Conservation (phyloP, 148 eudicot genomes). For the Chenopodium formosanum region DNA sequence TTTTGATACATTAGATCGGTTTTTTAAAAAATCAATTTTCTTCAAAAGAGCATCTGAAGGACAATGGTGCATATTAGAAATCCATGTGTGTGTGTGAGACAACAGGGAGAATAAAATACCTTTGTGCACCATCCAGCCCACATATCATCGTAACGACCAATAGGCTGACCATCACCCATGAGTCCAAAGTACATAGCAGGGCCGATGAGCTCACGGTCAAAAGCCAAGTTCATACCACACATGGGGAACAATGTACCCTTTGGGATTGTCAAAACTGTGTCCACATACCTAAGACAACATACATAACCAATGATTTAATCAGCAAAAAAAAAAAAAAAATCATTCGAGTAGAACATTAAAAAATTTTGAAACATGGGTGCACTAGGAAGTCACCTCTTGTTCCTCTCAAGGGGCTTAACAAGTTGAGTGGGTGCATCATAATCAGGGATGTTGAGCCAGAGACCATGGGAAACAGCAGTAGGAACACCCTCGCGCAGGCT, state of each 20-base stretch:
- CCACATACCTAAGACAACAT: constrained; percentile 45
- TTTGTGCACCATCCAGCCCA: constrained; percentile 73
- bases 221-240: constrained; percentile 72
- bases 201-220: constrained; percentile 62
- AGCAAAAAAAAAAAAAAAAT: too few relatives aligned
- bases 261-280: constrained; percentile 60
- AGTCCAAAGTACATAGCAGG: constrained; percentile 76
- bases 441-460: constrained; percentile 73
- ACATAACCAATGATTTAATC: not conserved
- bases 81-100: too few relatives aligned
- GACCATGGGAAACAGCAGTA: constrained; percentile 63
- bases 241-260: constrained; percentile 64
- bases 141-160: constrained; percentile 72
- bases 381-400: constrained; percentile 36
- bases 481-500: constrained; percentile 61
- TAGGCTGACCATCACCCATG: constrained; percentile 75
- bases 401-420: constrained; percentile 68
- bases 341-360: not conserved
- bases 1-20: not conserved
- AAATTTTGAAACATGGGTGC: not conserved
- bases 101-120: constrained; percentile 21
- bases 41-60: too few relatives aligned
- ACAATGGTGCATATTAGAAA: not conserved
- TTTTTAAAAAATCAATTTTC: too few relatives aligned
- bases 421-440: constrained; percentile 76